These are phyloP conservation scores for Cynara cardunculus DNA, from an alignment of 129 eudicot species.

Conservation along the genomic window DNA sequence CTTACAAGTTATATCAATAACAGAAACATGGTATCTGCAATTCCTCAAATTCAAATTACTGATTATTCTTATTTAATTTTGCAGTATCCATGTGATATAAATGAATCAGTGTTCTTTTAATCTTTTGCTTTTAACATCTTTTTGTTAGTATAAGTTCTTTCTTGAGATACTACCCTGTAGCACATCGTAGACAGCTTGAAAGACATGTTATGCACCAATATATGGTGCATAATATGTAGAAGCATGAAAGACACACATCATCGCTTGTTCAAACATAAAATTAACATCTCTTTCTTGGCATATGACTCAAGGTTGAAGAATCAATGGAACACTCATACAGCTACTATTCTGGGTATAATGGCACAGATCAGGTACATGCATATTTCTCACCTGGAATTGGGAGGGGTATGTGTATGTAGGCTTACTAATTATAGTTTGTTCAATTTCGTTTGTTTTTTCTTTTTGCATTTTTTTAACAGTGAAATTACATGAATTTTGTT, in stretches of 20 bases:
- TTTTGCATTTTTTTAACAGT: background rate
- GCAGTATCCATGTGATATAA: background rate
- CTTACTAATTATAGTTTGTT: background rate
- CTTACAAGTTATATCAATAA: conserved; percentile 60
- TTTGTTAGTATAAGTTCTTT: background rate
- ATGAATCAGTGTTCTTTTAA: background rate
- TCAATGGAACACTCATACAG: conserved; percentile 61
- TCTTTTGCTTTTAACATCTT: background rate
- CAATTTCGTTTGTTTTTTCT: background rate
- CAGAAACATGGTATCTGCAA: conserved; percentile 50
- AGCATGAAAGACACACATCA: background rate
- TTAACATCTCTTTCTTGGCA: conserved; percentile 24
- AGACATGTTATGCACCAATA: background rate
- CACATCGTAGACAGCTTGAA: background rate
- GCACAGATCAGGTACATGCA: conserved; percentile 66
- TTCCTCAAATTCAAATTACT: background rate
- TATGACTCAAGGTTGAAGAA: conserved; percentile 54
- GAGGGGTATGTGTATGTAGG: background rate
- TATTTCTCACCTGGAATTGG: background rate
- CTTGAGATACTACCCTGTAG: background rate
- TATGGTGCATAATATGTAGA: background rate
- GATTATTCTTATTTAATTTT: background rate
- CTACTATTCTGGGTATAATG: conserved; percentile 74
- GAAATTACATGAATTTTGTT: background rate
- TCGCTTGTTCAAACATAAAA: background rate